Conservation (phyloP, 1,284 basidiomycete species). For the Gymnopus androsaceus region DNA sequence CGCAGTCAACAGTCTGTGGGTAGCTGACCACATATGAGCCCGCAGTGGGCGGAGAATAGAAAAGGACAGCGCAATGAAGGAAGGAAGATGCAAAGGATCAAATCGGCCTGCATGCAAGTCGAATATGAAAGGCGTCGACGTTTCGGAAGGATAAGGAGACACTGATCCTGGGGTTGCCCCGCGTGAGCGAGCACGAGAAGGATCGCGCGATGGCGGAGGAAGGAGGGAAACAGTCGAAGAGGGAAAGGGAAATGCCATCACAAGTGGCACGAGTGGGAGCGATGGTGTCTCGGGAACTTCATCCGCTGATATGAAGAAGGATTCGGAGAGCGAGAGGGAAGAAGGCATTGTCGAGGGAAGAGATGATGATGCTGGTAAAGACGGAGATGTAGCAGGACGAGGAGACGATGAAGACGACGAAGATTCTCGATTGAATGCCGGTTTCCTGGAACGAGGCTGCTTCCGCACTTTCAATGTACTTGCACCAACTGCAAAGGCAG, state of each 20-base stretch:
- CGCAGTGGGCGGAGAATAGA: conserved; percentile 42
- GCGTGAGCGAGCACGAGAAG: conserved; percentile 3
- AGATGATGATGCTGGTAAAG: background rate
- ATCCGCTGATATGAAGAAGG: background rate
- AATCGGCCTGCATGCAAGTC: conserved; percentile 25
- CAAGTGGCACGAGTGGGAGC: background rate
- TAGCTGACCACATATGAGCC: conserved; percentile 3
- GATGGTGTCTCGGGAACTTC: background rate
- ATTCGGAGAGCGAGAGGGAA: conserved; percentile 3
- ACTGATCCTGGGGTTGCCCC: background rate
- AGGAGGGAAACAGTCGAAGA: background rate
- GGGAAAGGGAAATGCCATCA: background rate
- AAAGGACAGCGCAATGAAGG: conserved; percentile 46
- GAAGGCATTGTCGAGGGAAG: conserved; percentile 2
- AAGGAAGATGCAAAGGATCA: conserved; percentile 52
- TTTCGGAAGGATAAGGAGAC: background rate
- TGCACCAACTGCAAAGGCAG: background rate
- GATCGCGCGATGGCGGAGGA: background rate
- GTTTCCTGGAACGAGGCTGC: background rate
- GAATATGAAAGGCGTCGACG: conserved; percentile 1
- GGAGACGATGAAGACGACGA: conserved; percentile 7
- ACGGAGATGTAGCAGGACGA: background rate
- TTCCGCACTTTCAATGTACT: conserved; percentile 3
- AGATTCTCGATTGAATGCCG: background rate
- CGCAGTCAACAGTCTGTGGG: background rate